These are phyloP conservation scores for Plenodomus tracheiphilus DNA, from an alignment of 2,329 filamentous ascomycete genomes.

Conservation along the genomic window DNA sequence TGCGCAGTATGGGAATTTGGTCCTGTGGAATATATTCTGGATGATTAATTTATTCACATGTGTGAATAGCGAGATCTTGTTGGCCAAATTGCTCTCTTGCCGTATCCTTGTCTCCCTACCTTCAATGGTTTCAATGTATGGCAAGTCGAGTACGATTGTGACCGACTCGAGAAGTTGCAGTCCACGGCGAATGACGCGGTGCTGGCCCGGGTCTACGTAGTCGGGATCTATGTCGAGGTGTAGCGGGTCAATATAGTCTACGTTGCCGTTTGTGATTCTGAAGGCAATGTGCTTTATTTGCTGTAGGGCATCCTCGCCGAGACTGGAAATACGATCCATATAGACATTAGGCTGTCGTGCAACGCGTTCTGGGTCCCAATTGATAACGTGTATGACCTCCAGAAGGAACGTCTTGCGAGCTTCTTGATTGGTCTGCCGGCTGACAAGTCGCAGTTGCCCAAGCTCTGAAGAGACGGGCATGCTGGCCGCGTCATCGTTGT, in stretches of 20 bases:
- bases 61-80: slow-evolving; percentile 6
- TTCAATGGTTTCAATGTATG: neutral
- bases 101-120: slow-evolving; percentile 1
- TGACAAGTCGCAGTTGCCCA: slow-evolving; percentile 12
- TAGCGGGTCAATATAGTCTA: neutral
- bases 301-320: slow-evolving; percentile 1
- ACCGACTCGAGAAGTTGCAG: slow-evolving; percentile 11
- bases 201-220: slow-evolving; percentile 3
- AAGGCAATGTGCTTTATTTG: neutral
- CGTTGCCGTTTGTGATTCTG: neutral
- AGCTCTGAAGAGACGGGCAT: neutral
- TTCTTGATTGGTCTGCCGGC: slow-evolving; percentile 12
- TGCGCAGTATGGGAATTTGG: neutral
- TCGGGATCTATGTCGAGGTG: neutral
- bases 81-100: slow-evolving; percentile 9
- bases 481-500: neutral
- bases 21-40: slow-evolving; percentile 8
- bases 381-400: slow-evolving; percentile 13
- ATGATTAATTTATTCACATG: slow-evolving; percentile 15
- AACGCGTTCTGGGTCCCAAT: slow-evolving; percentile 1
- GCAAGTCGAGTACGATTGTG: slow-evolving; percentile 14
- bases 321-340: neutral
- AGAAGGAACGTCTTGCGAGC: slow-evolving; percentile 13
- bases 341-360: neutral
- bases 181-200: neutral